phyloP scores from a whole-genome alignment of 805 yeast species.

The Clavispora phyllophila region DNA sequence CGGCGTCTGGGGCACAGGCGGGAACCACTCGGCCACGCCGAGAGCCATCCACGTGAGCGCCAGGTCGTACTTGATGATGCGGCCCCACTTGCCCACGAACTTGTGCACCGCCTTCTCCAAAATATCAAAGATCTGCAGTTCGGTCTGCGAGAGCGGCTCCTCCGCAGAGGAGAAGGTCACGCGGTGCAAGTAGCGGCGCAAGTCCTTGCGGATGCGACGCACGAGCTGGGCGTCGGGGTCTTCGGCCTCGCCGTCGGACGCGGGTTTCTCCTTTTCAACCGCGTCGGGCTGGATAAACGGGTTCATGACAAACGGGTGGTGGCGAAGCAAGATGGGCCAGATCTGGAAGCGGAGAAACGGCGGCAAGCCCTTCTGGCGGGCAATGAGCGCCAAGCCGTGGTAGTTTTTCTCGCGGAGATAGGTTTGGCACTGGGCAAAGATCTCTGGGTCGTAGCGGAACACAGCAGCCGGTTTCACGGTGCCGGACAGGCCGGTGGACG shows the following conservation, averaged over 20 bases:
- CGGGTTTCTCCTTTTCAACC: conserved; percentile 21
- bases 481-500: conserved; percentile 1
- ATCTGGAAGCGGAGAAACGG: conserved; percentile 70
- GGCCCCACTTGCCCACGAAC: conserved; percentile 77
- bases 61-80: conserved; percentile 67
- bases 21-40: conserved; percentile 85
- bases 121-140: conserved; percentile 48
- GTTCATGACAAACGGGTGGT: conserved; percentile 77
- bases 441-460: conserved; percentile 38
- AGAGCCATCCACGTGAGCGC: conserved; percentile 86
- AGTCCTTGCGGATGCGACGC: conserved; percentile 47
- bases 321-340: conserved; percentile 79
- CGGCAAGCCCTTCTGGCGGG: conserved; percentile 82
- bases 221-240: conserved; percentile 20
- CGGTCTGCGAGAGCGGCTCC: conserved; percentile 35
- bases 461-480: conserved; percentile 4
- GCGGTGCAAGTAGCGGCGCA: conserved; percentile 55
- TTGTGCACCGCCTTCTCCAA: conserved; percentile 57
- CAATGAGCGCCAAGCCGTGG: conserved; percentile 70
- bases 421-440: conserved; percentile 50
- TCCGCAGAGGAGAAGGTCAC: conserved; percentile 26
- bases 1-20: conserved; percentile 52
- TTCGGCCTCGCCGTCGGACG: conserved; percentile 7
- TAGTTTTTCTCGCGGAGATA: conserved; percentile 59
- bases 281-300: conserved; percentile 68